Conservation (phyloP, 345 rosid species). For the Hibiscus mutabilis region DNA sequence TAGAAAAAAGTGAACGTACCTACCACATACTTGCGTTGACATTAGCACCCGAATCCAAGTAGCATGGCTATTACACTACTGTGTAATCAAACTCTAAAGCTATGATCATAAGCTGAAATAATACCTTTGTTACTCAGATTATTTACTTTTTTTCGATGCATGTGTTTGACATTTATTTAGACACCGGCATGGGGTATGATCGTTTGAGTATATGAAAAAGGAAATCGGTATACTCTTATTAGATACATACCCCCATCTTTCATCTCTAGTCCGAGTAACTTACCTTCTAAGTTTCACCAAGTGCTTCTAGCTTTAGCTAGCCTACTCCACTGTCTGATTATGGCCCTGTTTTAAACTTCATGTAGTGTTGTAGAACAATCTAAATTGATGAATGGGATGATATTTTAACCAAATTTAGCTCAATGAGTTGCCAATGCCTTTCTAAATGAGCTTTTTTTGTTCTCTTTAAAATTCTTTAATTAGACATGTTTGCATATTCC, state of each 20-base stretch:
- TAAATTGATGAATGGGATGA: neutral
- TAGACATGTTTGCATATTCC: neutral
- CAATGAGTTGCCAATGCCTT: neutral
- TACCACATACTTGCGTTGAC: no score
- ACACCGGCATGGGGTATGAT: no score
- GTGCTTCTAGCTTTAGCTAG: neutral
- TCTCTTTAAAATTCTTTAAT: neutral
- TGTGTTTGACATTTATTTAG: no score
- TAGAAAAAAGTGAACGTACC: no score
- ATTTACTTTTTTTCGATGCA: no score
- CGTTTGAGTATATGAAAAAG: no score
- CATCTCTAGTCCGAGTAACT: neutral
- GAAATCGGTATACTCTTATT: neutral
- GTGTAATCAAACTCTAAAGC: no score
- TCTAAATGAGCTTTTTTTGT: neutral
- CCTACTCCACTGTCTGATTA: neutral
- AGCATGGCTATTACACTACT: no score
- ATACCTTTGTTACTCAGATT: no score
- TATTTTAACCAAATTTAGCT: neutral
- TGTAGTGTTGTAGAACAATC: neutral
- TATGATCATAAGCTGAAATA: no score
- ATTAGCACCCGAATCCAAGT: no score
- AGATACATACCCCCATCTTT: neutral
- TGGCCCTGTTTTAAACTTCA: neutral
- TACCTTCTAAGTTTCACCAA: neutral